Base-by-base conservation (phyloP, 495 filamentous ascomycete species). In the Neurospora intermedia region DNA sequence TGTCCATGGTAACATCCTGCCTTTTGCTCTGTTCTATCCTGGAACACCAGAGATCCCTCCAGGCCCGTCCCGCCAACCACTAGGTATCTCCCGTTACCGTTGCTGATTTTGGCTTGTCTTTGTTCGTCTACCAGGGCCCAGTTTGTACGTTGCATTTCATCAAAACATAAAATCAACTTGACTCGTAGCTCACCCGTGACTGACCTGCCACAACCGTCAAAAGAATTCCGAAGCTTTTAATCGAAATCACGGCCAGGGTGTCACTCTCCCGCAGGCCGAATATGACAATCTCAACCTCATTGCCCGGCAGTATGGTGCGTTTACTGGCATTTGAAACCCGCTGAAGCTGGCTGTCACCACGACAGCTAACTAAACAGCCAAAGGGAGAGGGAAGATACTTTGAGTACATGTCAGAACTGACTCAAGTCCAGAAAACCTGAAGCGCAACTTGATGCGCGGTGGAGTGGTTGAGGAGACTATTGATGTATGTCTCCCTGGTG, bases 401-500 rank as follows among this genome's bases (percentile, higher is more conserved):
- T 20, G 13, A 43, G 38, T 71, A 59, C 20, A 31, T 41, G 41
- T 38, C 40, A 74, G 20, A 70, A 41, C 62, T 70, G 54, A 72
- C 69, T 27, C n/a, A 11, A 16, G 23, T 15, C 20, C 71, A 93
- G 91, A 83, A 72, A 89, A 88, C 71, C 83, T 94, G 43, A 87
- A 84, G 71, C 85, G 84, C 6, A 89, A 89, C 71, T 86, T 94
- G 15, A 80, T 89, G 70, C 85, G 83, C 70, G 89, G 88, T 41
- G 91, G 91, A 4, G 84, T 93, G 70, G 85, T 86, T 3, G 81
- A 84, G 43, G 88, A 89, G 69, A 89, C 87, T 23, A 80, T 94
- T 48, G 84, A 87, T 78, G 89, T 90, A 80, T 78, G 85, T 71
- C 54, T 48, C 71, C 54, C 35, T 66, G 23, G 54, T 66, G 54